These are phyloP conservation scores for Pholiota adiposa DNA, from an alignment of 1,284 basidiomycete species.

Conservation along the genomic window DNA sequence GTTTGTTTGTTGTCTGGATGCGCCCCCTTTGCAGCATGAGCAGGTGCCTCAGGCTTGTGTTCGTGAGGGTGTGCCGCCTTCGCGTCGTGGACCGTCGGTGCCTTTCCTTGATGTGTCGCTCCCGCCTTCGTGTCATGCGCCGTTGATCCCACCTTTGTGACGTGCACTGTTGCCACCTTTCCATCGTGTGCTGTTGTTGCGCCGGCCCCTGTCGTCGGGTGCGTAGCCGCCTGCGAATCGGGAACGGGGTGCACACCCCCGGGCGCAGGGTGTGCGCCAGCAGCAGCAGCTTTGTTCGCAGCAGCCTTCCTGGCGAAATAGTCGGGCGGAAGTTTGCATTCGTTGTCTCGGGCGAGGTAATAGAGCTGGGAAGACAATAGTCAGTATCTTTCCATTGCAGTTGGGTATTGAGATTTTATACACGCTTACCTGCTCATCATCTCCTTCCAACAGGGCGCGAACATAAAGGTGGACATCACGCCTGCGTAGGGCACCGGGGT, in stretches of 20 bases:
- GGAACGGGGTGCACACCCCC: neutral
- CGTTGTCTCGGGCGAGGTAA: neutral
- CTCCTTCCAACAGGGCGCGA: neutral
- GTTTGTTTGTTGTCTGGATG: too few relatives aligned
- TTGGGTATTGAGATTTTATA: neutral
- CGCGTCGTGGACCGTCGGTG: too few relatives aligned
- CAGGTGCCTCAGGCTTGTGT: too few relatives aligned
- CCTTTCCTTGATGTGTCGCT: too few relatives aligned
- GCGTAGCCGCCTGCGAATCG: neutral
- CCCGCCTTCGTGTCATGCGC: neutral
- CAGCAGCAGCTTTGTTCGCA: slow-evolving; percentile 3
- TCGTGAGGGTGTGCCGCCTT: too few relatives aligned
- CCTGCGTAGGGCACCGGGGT: slow-evolving; percentile 1
- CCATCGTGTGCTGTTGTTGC: neutral
- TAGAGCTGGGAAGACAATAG: neutral
- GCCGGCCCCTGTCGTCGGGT: neutral
- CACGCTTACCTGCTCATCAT: neutral
- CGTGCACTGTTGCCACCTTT: too few relatives aligned
- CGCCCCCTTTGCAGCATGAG: too few relatives aligned
- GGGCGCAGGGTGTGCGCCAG: neutral
- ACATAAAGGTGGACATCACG: neutral
- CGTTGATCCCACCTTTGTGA: too few relatives aligned
- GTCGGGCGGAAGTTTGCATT: slow-evolving; percentile 8
- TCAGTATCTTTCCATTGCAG: neutral
- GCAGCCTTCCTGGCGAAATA: slow-evolving; percentile 6